phyloP scores from a whole-genome alignment of 352 stramenopile species.

The Globisporangium okanoganense region DNA sequence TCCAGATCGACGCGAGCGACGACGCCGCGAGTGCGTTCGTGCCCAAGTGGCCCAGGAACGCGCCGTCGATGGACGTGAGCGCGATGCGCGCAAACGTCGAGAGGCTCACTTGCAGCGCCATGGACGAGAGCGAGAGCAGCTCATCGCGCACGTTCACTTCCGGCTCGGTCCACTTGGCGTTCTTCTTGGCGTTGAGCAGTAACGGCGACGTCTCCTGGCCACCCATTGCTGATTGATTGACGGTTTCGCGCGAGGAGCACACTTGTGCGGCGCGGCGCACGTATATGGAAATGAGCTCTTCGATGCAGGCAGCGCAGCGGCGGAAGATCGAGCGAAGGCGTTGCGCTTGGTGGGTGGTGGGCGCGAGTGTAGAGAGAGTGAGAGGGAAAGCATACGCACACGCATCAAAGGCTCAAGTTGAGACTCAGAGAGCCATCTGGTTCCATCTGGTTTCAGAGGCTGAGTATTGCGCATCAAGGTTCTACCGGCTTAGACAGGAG shows the following conservation, averaged over 20 bases:
- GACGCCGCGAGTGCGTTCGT: constrained; percentile 67
- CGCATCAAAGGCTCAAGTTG: background rate
- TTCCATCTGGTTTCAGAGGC: too few relatives aligned
- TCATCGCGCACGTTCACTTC: constrained; percentile 52
- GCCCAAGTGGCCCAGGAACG: constrained; percentile 73
- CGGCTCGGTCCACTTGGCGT: background rate
- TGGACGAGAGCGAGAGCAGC: constrained; percentile 63
- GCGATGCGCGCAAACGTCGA: constrained; percentile 78
- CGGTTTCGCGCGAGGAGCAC: background rate
- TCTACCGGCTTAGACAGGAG: too few relatives aligned
- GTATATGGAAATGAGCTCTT: constrained; percentile 11
- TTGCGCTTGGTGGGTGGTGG: background rate
- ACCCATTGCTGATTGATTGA: background rate
- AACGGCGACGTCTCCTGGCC: constrained; percentile 12
- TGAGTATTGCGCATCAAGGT: too few relatives aligned
- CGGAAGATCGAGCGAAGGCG: too few relatives aligned
- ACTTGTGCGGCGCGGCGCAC: constrained; percentile 2
- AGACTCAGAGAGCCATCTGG: too few relatives aligned
- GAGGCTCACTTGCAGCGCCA: constrained; percentile 78
- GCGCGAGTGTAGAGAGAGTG: background rate
- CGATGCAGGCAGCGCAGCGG: background rate
- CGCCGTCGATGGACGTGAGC: constrained; percentile 73
- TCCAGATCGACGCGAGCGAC: constrained; percentile 76
- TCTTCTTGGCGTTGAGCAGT: constrained; percentile 4
- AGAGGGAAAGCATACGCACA: background rate